These are phyloP conservation scores for Hawksworthiomyces lignivorus DNA, from an alignment of 2,329 filamentous ascomycete species.

Conservation along the genomic window DNA sequence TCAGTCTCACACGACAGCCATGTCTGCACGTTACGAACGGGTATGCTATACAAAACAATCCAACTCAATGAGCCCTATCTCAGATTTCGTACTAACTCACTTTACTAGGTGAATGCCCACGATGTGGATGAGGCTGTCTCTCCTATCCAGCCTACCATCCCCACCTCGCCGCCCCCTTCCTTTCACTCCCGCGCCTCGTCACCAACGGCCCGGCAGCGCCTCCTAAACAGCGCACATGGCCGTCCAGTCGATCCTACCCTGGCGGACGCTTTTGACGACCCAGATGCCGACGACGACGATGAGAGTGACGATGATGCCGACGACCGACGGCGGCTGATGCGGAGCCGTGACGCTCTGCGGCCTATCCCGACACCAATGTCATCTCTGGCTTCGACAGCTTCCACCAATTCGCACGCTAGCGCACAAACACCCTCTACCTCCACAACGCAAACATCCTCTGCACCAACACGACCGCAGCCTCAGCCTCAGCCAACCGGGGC, in stretches of 20 bases:
- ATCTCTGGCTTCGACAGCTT: slow-evolving; percentile 16
- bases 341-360: slow-evolving; percentile 38
- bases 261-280: slow-evolving; percentile 88
- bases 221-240: slow-evolving; percentile 16
- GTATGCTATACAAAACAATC: slow-evolving; percentile 30
- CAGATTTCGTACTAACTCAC: no score
- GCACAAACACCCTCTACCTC: not conserved
- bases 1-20: slow-evolving; percentile 20
- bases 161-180: slow-evolving; percentile 66
- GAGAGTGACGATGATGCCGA: slow-evolving; percentile 73
- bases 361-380: slow-evolving; percentile 10
- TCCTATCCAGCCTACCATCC: slow-evolving; percentile 31
- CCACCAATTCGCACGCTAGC: not conserved
- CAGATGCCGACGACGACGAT: slow-evolving; percentile 69
- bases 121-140: slow-evolving; percentile 44
- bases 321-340: slow-evolving; percentile 79
- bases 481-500: not conserved
- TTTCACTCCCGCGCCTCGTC: slow-evolving; percentile 82
- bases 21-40: slow-evolving; percentile 52
- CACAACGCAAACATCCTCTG: slow-evolving; percentile 4
- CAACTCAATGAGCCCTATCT: no score
- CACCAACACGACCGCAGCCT: not conserved
- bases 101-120: slow-evolving; percentile 46
- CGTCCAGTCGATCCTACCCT: slow-evolving; percentile 64
- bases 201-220: slow-evolving; percentile 16